Percentiles rank a stretch among this genome's conserved stretches.
phyloP scores from a whole-genome alignment of 176 grass and related monocot genomes.

The Neostapfia colusana region DNA sequence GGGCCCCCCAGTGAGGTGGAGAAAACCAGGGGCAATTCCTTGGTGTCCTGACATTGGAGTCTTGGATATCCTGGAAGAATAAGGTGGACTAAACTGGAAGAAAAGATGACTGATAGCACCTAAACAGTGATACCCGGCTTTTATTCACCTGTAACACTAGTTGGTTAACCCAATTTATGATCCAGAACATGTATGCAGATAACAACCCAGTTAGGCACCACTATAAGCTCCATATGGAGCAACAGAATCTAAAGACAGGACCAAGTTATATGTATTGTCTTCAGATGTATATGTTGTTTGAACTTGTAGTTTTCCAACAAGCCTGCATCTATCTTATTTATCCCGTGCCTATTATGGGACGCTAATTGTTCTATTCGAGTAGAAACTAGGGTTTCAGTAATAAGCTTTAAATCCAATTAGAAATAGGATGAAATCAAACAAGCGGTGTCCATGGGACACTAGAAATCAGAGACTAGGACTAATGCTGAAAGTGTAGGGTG shows the following conservation, averaged over 20 bases:
- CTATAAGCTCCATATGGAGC: not conserved
- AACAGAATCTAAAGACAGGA: not conserved
- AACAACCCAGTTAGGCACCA: not conserved
- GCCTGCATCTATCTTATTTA: not conserved
- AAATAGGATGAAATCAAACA: not conserved
- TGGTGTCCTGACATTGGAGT: constrained; percentile 33
- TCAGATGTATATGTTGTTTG: not conserved
- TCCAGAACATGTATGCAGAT: not conserved
- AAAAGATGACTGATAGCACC: not conserved
- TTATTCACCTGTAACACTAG: not conserved
- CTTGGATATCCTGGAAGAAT: not conserved
- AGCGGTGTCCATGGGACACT: not conserved
- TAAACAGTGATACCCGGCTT: not conserved
- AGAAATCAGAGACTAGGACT: not conserved
- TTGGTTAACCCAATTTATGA: not conserved
- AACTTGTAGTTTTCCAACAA: not conserved
- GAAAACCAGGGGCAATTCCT: constrained; percentile 24
- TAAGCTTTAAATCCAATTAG: not conserved
- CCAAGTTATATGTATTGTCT: not conserved
- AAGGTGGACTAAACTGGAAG: not conserved
- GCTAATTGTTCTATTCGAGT: not conserved
- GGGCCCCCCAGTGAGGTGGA: constrained; percentile 28
- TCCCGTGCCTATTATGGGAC: not conserved
- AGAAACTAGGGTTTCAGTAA: not conserved
- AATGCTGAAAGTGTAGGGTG: not conserved